These are phyloP conservation scores for Paramecium pentaurelia DNA, from an alignment of 73 alveolate genomes.

Conservation along the genomic window DNA sequence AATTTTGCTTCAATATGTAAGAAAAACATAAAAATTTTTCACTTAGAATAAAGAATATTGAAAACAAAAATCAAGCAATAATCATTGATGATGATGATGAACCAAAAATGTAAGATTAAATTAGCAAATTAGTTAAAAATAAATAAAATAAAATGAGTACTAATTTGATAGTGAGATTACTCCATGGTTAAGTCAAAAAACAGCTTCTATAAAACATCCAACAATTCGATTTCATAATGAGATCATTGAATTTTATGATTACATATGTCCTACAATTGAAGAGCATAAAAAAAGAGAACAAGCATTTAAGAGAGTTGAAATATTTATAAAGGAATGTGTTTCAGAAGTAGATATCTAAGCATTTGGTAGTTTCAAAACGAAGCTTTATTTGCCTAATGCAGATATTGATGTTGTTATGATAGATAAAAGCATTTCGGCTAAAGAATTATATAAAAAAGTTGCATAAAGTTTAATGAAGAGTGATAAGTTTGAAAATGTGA, in stretches of 20 bases:
- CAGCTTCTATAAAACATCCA: slow-evolving; percentile 69
- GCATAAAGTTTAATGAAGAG: slow-evolving; percentile 37
- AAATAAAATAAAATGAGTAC: background rate
- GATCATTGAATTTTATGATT: slow-evolving; percentile 89
- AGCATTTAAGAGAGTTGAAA: slow-evolving; percentile 67
- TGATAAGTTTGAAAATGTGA: slow-evolving; percentile 52
- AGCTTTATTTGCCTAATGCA: slow-evolving; percentile 89
- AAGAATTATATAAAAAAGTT: slow-evolving; percentile 54
- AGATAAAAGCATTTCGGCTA: slow-evolving; percentile 30
- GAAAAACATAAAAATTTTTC: background rate
- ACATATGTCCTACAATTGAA: slow-evolving; percentile 74
- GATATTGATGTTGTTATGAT: slow-evolving; percentile 87
- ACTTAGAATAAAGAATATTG: background rate
- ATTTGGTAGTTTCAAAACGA: slow-evolving; percentile 93
- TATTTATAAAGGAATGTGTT: slow-evolving; percentile 29
- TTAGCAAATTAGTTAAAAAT: background rate
- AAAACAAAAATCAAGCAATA: background rate
- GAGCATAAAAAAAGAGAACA: slow-evolving; percentile 71
- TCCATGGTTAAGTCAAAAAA: slow-evolving; percentile 45
- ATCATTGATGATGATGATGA: slow-evolving; percentile 33
- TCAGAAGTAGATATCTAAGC: slow-evolving; percentile 70
- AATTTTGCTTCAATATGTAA: background rate
- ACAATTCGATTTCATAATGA: slow-evolving; percentile 91
- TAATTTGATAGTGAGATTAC: slow-evolving; percentile 5
- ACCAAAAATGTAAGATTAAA: slow-evolving; percentile 20